phyloP scores from a whole-genome alignment of 495 filamentous ascomycete species.

The Lophiostoma macrostomum region DNA sequence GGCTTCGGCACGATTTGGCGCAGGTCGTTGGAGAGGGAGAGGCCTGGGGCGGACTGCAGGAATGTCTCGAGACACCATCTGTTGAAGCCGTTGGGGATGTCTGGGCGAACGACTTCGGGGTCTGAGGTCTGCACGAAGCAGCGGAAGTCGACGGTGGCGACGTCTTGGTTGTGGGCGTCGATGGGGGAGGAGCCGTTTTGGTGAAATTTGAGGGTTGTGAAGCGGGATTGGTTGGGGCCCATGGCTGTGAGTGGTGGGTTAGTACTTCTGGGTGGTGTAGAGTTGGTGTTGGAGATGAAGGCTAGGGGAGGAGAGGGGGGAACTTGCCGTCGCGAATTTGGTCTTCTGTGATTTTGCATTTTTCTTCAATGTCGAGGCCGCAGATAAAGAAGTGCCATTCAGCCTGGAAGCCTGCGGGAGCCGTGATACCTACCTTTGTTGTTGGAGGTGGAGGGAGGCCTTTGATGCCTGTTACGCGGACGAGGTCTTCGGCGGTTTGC shows the following conservation, averaged over 20 bases:
- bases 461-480: slow-evolving; percentile 39
- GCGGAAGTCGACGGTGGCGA: slow-evolving; percentile 43
- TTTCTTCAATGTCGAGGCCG: slow-evolving; percentile 38
- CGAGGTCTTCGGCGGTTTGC: slow-evolving; percentile 37
- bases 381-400: slow-evolving; percentile 34
- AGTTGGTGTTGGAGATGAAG: slow-evolving; percentile 3
- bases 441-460: slow-evolving; percentile 42
- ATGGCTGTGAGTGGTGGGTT: slow-evolving; percentile 1
- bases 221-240: slow-evolving; percentile 27
- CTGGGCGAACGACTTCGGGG: slow-evolving; percentile 29
- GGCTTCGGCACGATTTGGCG: slow-evolving; percentile 37
- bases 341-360: slow-evolving; percentile 33
- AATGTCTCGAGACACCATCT: slow-evolving; percentile 33
- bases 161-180: slow-evolving; percentile 38
- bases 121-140: slow-evolving; percentile 39
- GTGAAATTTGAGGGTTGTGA: slow-evolving; percentile 37
- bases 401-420: slow-evolving; percentile 33
- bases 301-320: too few species aligned
- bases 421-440: slow-evolving; percentile 38
- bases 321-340: slow-evolving; percentile 31
- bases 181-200: slow-evolving; percentile 35
- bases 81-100: slow-evolving; percentile 37
- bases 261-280: background rate
- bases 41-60: slow-evolving; percentile 35
- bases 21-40: slow-evolving; percentile 35